Percentiles rank a stretch among this genome's conserved stretches.
phyloP scores from a whole-genome alignment of 352 stramenopile species.

The Globisporangium sylvaticum region DNA sequence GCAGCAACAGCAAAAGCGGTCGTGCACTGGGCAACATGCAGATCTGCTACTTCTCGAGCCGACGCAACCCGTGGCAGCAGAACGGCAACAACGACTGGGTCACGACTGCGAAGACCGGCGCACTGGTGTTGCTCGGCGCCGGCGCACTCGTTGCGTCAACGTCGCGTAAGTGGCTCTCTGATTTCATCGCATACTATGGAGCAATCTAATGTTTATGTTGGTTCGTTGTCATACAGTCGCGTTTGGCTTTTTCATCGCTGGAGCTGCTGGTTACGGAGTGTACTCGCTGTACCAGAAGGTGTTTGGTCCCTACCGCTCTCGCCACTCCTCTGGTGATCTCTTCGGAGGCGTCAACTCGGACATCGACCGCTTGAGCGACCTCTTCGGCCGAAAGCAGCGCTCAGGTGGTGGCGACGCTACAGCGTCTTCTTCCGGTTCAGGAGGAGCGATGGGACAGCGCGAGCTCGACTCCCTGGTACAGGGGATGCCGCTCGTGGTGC shows the following conservation, averaged over 20 bases:
- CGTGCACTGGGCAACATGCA: slow-evolving; percentile 9
- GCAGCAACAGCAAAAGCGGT: background rate
- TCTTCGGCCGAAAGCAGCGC: slow-evolving; percentile 32
- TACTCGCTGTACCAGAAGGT: slow-evolving; percentile 70
- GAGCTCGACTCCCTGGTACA: slow-evolving; percentile 56
- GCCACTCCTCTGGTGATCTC: slow-evolving; percentile 24
- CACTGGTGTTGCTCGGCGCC: slow-evolving; percentile 51
- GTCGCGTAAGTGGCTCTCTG: slow-evolving; percentile 38
- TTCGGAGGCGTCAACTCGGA: slow-evolving; percentile 42
- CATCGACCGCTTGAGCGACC: slow-evolving; percentile 41
- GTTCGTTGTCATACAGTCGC: slow-evolving; percentile 32
- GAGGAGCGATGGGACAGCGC: slow-evolving; percentile 16
- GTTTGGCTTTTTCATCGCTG: slow-evolving; percentile 64
- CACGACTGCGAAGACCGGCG: slow-evolving; percentile 52
- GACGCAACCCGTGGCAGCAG: slow-evolving; percentile 35
- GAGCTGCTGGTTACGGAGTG: slow-evolving; percentile 62
- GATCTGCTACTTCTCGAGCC: slow-evolving; percentile 29
- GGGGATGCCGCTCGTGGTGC: slow-evolving; percentile 54
- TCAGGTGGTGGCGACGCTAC: background rate
- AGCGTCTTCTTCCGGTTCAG: background rate
- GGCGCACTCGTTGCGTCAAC: slow-evolving; percentile 53
- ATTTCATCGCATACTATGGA: background rate
- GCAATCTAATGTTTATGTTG: background rate
- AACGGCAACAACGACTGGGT: slow-evolving; percentile 40
- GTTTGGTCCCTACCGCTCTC: slow-evolving; percentile 42